Percentiles rank a stretch among this genome's conserved stretches.
Evolutionary conservation across 495 filamentous ascomycete genomes (phyloP).

Genomic region (Talaromyces ruber): DNA sequence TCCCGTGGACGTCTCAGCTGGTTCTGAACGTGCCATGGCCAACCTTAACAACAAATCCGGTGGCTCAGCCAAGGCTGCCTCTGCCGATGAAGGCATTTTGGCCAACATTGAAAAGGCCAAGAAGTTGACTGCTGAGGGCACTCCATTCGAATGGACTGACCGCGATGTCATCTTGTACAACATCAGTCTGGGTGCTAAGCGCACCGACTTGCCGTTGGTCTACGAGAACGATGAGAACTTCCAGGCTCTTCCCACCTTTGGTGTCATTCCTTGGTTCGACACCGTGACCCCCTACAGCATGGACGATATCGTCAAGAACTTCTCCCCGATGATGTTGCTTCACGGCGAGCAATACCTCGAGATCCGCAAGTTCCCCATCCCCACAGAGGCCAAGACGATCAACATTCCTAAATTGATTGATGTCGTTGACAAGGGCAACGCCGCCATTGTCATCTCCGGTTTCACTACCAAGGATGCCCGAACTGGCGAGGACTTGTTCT

Average conservation of each 20-base stretch:
- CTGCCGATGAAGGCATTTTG: slow-evolving; percentile 41
- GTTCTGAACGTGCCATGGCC: slow-evolving; percentile 79
- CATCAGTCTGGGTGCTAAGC: slow-evolving; percentile 89
- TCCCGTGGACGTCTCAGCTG: slow-evolving; percentile 69
- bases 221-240: slow-evolving; percentile 87
- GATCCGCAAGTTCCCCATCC: slow-evolving; percentile 88
- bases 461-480: slow-evolving; percentile 70
- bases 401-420: slow-evolving; percentile 84
- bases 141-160: slow-evolving; percentile 74
- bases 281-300: slow-evolving; percentile 72
- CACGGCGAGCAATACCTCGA: slow-evolving; percentile 99
- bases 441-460: slow-evolving; percentile 74
- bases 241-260: slow-evolving; percentile 88
- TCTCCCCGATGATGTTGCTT: slow-evolving; percentile 97
- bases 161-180: slow-evolving; percentile 92
- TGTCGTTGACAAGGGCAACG: slow-evolving; percentile 91
- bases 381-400: slow-evolving; percentile 71
- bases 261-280: slow-evolving; percentile 89
- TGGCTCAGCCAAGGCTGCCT: slow-evolving; percentile 15
- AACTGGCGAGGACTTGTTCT: slow-evolving; percentile 85
- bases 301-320: slow-evolving; percentile 83
- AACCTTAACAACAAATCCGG: slow-evolving; percentile 73
- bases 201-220: slow-evolving; percentile 77
- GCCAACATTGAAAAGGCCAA: slow-evolving; percentile 71
- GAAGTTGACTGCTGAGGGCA: slow-evolving; percentile 59